These are phyloP conservation scores for Knufia fluminis DNA, from an alignment of 2,329 filamentous ascomycete species.

Conservation along the genomic window DNA sequence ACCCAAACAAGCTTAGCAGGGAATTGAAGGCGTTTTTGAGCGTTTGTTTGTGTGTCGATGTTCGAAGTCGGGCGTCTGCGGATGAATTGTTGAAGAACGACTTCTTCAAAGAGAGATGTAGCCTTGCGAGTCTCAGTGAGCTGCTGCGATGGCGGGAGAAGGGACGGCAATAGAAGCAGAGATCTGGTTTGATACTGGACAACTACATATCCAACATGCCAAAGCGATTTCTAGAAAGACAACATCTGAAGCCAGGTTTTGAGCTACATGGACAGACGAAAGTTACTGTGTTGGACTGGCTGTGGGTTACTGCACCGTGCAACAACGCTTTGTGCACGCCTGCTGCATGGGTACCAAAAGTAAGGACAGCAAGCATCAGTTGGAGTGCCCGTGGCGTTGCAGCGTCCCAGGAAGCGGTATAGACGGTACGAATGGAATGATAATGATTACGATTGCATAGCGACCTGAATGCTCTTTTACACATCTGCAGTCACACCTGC, in stretches of 20 bases:
- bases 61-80: conserved; percentile 86
- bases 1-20: conserved; percentile 94
- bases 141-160: conserved; percentile 61
- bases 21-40: conserved; percentile 96
- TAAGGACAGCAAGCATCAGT: too few species aligned
- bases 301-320: not conserved
- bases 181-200: not conserved
- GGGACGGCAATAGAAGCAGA: conserved; percentile 18
- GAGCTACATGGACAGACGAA: not conserved
- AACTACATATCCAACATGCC: not conserved
- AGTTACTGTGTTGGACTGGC: too few species aligned
- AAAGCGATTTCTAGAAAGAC: too few species aligned
- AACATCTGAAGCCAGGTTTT: too few species aligned
- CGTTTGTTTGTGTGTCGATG: conserved; percentile 92
- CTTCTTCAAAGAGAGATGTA: conserved; percentile 87
- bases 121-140: conserved; percentile 70
- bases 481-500: too few species aligned
- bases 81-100: conserved; percentile 84
- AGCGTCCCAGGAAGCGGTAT: not conserved
- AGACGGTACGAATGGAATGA: conserved; percentile 5
- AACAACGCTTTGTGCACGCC: too few species aligned
- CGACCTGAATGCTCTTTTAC: too few species aligned
- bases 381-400: not conserved
- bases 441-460: conserved; percentile 2
- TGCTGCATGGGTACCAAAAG: too few species aligned